Conservation (phyloP, 805 yeast genomes). For the Saccharomycopsis javanensis region DNA sequence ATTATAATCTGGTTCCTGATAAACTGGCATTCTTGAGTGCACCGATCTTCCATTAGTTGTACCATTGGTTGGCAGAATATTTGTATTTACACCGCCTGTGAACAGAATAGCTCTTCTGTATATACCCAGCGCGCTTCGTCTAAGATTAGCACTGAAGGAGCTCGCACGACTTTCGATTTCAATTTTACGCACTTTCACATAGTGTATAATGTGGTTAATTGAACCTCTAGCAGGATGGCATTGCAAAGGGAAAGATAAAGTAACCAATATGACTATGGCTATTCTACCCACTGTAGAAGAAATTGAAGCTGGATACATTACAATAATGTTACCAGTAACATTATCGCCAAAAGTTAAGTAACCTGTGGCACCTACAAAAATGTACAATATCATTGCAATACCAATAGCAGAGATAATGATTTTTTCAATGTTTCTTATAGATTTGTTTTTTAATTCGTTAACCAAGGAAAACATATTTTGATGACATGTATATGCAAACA, state of each 20-base stretch:
- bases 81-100: not conserved
- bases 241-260: conserved; percentile 81
- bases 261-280: conserved; percentile 71
- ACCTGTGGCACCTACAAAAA: conserved; percentile 71
- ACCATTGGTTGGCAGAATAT: not conserved
- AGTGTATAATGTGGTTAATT: conserved; percentile 58
- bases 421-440: conserved; percentile 35
- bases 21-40: not conserved
- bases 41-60: not conserved
- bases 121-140: conserved; percentile 13
- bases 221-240: conserved; percentile 86
- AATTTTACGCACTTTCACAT: conserved; percentile 24
- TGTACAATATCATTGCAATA: conserved; percentile 51
- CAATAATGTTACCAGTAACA: conserved; percentile 71
- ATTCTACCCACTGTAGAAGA: conserved; percentile 72
- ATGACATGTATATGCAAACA: conserved; percentile 92
- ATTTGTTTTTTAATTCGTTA: conserved; percentile 60
- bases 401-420: conserved; percentile 47
- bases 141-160: conserved; percentile 11
- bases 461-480: conserved; percentile 88
- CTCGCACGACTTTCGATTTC: conserved; percentile 19
- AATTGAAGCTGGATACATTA: conserved; percentile 55
- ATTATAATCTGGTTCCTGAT: not conserved
- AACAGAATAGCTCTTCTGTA: conserved; percentile 10
- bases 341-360: conserved; percentile 79